Evolutionary conservation across 192 early-diverging fungal species (phyloP).

Genomic region (Coemansia sp.): DNA sequence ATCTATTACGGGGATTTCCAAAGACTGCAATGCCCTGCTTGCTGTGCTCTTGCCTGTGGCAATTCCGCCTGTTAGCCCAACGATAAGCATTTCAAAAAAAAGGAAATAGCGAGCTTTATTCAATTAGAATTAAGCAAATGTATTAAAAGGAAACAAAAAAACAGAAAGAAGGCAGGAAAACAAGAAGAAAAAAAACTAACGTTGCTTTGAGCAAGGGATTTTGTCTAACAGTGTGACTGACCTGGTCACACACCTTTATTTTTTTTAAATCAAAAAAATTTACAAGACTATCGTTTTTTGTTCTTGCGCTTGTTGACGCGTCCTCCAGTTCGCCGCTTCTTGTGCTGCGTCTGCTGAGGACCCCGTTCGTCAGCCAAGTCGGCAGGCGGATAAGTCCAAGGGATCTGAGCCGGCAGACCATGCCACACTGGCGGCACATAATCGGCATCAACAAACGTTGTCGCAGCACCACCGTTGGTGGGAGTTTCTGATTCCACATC

Average conservation of each 20-base stretch:
- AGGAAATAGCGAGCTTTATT: neutral
- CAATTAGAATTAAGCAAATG: no score
- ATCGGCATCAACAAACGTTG: conserved; percentile 33
- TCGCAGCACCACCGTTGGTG: neutral
- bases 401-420: conserved; percentile 30
- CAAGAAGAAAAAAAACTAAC: conserved; percentile 6
- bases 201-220: neutral
- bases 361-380: conserved; percentile 11
- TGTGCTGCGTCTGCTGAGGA: conserved; percentile 3
- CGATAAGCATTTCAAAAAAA: conserved; percentile 70
- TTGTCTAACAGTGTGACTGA: neutral
- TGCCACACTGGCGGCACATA: conserved; percentile 44
- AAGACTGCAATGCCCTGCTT: conserved; percentile 61
- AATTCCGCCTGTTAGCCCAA: conserved; percentile 96
- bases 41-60: conserved; percentile 91
- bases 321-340: conserved; percentile 2
- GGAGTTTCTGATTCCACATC: neutral
- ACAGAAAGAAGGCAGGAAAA: no score
- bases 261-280: neutral
- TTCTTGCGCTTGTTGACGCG: conserved; percentile 5
- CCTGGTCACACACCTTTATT: neutral
- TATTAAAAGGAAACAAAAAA: neutral
- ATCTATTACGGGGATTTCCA: conserved; percentile 80
- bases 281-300: neutral
- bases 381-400: conserved; percentile 43